Conservation (phyloP, 1,284 basidiomycete species). For the Thelephora terrestris region DNA sequence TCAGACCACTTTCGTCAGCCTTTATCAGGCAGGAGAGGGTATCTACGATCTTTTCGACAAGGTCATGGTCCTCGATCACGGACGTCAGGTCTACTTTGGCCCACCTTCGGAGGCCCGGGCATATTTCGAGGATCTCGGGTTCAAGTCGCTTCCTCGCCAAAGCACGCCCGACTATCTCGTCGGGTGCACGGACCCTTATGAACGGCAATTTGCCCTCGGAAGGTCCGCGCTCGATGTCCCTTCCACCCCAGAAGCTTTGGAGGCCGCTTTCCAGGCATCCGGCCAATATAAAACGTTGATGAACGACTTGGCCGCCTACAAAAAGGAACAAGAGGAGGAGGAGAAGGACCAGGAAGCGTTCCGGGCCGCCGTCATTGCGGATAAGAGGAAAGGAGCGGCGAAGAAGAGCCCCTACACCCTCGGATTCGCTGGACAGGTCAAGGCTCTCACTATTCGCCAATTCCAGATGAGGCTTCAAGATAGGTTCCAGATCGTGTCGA, state of each 20-base stretch:
- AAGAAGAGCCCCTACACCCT: conserved; percentile 85
- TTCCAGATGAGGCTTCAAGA: conserved; percentile 77
- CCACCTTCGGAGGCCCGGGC: conserved; percentile 58
- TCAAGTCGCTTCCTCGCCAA: conserved; percentile 62
- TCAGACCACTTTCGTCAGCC: conserved; percentile 68
- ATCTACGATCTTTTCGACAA: conserved; percentile 61
- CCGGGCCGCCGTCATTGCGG: conserved; percentile 61
- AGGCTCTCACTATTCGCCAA: conserved; percentile 64
- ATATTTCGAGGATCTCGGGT: conserved; percentile 77
- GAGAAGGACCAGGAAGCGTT: conserved; percentile 67
- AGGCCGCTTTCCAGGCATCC: conserved; percentile 55
- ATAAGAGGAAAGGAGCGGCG: conserved; percentile 78
- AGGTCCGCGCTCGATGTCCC: conserved; percentile 59
- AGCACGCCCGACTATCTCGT: conserved; percentile 73
- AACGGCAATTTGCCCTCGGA: conserved; percentile 75
- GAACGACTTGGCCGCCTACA: conserved; percentile 53
- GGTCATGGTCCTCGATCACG: conserved; percentile 66
- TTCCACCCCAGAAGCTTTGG: conserved; percentile 63
- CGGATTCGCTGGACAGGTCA: conserved; percentile 66
- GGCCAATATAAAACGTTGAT: conserved; percentile 38
- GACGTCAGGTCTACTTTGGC: conserved; percentile 79
- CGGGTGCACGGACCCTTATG: conserved; percentile 75
- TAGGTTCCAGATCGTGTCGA: conserved; percentile 71
- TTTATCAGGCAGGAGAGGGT: conserved; percentile 80
- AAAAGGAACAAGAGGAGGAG: conserved; percentile 51